phyloP scores from a whole-genome alignment of 495 filamentous ascomycete genomes.

The Thermothielavioides terrestris region DNA sequence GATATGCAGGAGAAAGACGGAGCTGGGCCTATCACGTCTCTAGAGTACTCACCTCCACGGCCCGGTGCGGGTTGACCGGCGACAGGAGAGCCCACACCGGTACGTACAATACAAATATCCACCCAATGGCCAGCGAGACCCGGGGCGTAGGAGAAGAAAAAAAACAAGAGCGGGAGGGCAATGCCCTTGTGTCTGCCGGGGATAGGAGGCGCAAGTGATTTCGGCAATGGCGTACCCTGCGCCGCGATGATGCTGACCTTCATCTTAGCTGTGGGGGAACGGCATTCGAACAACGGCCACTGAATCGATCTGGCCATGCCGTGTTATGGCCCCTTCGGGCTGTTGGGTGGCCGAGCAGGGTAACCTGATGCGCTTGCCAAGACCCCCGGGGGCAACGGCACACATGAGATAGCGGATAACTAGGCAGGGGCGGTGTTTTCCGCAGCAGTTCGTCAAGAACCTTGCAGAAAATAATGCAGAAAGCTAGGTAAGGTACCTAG shows the following conservation, averaged over 20 bases:
- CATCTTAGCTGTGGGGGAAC: conserved; percentile 1
- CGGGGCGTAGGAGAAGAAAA: neutral
- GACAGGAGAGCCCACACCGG: neutral
- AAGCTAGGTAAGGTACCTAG: too few species aligned
- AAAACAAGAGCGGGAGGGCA: neutral
- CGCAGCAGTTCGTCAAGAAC: neutral
- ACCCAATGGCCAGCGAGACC: neutral
- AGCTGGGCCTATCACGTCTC: conserved; percentile 1
- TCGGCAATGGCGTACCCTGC: neutral
- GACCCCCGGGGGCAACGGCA: neutral
- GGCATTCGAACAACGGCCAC: neutral
- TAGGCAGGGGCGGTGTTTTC: neutral
- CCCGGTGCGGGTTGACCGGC: neutral
- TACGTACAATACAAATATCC: neutral
- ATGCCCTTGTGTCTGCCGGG: neutral
- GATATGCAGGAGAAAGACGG: neutral
- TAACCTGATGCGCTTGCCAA: neutral
- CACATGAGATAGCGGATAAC: neutral
- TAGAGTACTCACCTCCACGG: neutral
- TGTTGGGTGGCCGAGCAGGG: neutral
- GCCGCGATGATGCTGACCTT: neutral
- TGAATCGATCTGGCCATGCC: neutral
- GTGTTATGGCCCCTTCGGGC: neutral
- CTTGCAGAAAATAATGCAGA: neutral
- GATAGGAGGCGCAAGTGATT: neutral